Evolutionary conservation across 495 filamentous ascomycete species (phyloP).

Genomic region (Margaritispora aquatica): DNA sequence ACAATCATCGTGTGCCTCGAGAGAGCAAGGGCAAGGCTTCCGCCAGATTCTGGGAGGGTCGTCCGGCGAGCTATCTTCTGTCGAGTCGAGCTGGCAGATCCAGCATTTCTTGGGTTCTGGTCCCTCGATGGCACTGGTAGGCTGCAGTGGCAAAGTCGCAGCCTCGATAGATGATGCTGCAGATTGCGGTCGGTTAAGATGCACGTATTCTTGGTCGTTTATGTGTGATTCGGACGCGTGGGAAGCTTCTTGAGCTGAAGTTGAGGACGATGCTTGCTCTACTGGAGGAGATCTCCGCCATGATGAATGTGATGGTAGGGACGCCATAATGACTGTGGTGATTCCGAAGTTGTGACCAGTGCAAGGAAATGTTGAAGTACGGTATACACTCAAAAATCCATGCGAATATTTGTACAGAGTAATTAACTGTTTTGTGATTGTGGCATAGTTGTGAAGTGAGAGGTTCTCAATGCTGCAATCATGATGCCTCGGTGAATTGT

Average conservation of each 20-base stretch:
- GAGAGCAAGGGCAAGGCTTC: conserved; percentile 78
- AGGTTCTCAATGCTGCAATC: too few relatives aligned
- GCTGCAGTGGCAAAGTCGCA: background rate
- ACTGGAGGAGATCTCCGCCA: conserved; percentile 2
- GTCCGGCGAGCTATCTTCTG: conserved; percentile 59
- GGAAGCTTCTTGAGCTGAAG: background rate
- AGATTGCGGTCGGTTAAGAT: background rate
- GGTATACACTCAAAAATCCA: too few relatives aligned
- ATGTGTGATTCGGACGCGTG: background rate
- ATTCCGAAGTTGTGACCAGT: background rate
- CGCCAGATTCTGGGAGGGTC: conserved; percentile 56
- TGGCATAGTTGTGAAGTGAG: too few relatives aligned
- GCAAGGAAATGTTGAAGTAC: too few relatives aligned
- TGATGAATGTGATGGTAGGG: conserved; percentile 9
- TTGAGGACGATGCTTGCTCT: background rate
- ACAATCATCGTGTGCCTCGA: conserved; percentile 87
- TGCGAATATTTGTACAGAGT: too few relatives aligned
- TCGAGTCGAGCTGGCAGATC: conserved; percentile 87
- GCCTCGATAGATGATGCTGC: background rate
- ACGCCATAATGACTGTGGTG: background rate
- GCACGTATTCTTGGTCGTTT: background rate
- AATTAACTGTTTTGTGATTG: too few relatives aligned
- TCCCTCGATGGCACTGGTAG: conserved; percentile 5
- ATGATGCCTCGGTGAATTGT: too few relatives aligned
- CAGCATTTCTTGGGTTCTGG: conserved; percentile 53